Conservation (phyloP, 2,329 filamentous ascomycete genomes). For the Teratosphaeria pseudoeucalypti region DNA sequence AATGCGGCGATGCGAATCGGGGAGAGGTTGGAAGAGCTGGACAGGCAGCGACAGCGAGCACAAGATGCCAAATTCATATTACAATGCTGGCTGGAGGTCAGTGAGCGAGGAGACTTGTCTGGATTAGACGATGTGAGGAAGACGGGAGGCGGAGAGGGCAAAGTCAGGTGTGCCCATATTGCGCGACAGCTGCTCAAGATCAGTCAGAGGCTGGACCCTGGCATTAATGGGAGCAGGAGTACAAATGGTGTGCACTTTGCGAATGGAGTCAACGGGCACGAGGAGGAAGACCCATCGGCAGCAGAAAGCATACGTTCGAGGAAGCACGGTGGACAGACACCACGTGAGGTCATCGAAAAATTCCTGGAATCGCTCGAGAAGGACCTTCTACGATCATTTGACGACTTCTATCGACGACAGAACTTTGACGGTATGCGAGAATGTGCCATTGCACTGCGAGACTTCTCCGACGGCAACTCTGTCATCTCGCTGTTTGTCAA, state of each 20-base stretch:
- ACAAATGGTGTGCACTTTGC: conserved; percentile 19
- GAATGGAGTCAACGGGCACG: conserved; percentile 41
- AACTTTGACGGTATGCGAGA: conserved; percentile 98
- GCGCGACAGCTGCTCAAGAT: conserved; percentile 88
- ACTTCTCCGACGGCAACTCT: conserved; percentile 92
- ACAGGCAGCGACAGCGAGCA: conserved; percentile 79
- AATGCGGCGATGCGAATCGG: conserved; percentile 92
- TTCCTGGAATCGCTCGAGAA: conserved; percentile 94
- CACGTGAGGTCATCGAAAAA: conserved; percentile 81
- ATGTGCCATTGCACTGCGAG: conserved; percentile 83
- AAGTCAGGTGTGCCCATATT: conserved; percentile 88
- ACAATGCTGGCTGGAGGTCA: conserved; percentile 93
- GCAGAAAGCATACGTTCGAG: conserved; percentile 40
- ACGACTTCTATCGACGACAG: conserved; percentile 88
- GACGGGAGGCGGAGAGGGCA: conserved; percentile 78
- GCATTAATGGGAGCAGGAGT: conserved; percentile 28
- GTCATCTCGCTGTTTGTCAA: conserved; percentile 96
- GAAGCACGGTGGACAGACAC: conserved; percentile 35
- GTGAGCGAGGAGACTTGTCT: conserved; percentile 74
- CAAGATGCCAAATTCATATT: conserved; percentile 91
- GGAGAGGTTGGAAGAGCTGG: conserved; percentile 84
- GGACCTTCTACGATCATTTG: conserved; percentile 89
- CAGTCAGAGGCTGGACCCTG: conserved; percentile 76
- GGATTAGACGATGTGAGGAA: conserved; percentile 81
- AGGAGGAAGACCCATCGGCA: conserved; percentile 30